phyloP scores from a whole-genome alignment of 1,284 basidiomycete genomes.

The Ceraceosorus bombacis region DNA sequence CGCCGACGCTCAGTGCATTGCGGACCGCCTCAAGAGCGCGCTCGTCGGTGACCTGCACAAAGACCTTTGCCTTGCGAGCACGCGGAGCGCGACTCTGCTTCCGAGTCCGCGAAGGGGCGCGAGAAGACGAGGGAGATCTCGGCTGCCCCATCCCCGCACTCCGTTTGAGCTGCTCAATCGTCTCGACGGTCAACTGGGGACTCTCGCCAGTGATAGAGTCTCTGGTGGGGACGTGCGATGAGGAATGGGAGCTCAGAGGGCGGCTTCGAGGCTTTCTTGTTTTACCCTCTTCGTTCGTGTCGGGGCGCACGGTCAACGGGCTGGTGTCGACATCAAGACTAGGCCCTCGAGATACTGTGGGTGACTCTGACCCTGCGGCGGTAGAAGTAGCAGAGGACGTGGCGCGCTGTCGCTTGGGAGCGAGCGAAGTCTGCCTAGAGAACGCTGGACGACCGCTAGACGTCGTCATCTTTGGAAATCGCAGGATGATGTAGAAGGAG shows the following conservation, averaged over 20 bases:
- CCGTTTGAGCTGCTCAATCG: not conserved
- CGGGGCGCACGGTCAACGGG: not conserved
- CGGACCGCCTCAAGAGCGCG: slow-evolving; percentile 33
- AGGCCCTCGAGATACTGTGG: not conserved
- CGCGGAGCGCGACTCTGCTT: slow-evolving; percentile 13
- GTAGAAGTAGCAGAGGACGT: slow-evolving; percentile 4
- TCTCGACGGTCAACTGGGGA: slow-evolving; percentile 2
- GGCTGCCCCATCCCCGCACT: not conserved
- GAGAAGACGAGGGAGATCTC: slow-evolving; percentile 13
- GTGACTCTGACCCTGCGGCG: not conserved
- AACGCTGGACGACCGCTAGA: slow-evolving; percentile 17
- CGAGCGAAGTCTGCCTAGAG: slow-evolving; percentile 9
- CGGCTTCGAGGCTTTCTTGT: too few relatives aligned
- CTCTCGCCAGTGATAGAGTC: not conserved
- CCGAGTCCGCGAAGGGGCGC: slow-evolving; percentile 23
- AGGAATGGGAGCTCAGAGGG: too few relatives aligned
- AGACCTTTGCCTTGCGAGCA: slow-evolving; percentile 23
- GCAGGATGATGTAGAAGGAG: slow-evolving; percentile 33
- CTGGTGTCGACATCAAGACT: not conserved
- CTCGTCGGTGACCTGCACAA: slow-evolving; percentile 32
- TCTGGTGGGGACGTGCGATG: not conserved
- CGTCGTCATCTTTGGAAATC: slow-evolving; percentile 28
- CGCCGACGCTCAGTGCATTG: slow-evolving; percentile 38
- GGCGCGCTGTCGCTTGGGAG: slow-evolving; percentile 1
- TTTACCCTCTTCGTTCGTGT: too few relatives aligned